Conservation (phyloP, 345 rosid species). For the Camelina hispida region DNA sequence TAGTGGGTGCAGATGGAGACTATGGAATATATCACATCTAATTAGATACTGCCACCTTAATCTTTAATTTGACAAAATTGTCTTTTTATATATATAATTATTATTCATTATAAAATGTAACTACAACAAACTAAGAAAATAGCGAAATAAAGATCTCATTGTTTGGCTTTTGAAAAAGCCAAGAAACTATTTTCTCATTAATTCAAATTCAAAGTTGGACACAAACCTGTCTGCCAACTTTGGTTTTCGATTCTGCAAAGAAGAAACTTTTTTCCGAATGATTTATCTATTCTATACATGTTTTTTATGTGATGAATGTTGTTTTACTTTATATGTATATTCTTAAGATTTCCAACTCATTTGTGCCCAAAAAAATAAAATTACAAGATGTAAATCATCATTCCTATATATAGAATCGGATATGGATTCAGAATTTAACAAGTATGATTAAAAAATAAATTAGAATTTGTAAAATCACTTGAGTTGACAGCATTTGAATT, state of each 20-base stretch:
- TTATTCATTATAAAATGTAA: neutral
- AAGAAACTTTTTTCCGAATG: neutral
- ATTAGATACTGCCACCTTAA: conserved; percentile 44
- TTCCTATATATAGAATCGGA: neutral
- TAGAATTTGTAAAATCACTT: neutral
- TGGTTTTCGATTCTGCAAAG: conserved; percentile 11
- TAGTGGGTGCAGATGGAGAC: conserved; percentile 44
- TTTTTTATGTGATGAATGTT: neutral
- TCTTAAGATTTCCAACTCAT: neutral
- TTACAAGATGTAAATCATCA: neutral
- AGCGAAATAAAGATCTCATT: neutral
- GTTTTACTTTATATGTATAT: neutral
- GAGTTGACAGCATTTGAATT: neutral
- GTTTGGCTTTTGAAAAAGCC: conserved; percentile 14
- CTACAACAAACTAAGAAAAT: neutral
- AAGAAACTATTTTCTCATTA: conserved; percentile 5
- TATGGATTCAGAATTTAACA: neutral
- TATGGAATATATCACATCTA: conserved; percentile 36
- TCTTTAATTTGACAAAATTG: conserved; percentile 29
- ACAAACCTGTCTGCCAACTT: conserved; percentile 11
- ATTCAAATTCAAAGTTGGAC: neutral
- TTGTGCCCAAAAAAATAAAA: neutral
- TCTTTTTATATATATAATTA: neutral
- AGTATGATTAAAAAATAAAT: neutral
- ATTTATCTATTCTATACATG: neutral